Conservation (phyloP, 345 rosid species). For the Brassica carinata region DNA sequence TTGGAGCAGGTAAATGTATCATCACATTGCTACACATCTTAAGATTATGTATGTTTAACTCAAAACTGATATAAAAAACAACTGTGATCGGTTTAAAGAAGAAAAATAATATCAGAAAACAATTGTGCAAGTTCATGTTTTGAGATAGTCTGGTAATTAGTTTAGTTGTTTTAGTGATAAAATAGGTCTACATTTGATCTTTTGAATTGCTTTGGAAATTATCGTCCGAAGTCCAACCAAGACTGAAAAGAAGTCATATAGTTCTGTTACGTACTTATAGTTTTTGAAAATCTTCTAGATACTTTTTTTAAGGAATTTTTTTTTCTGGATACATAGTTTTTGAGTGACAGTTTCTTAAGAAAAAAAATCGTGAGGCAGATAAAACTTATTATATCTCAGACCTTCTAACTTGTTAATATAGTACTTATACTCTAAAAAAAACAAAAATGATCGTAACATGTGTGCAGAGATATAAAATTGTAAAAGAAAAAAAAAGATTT, state of each 20-base stretch:
- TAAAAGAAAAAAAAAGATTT: background rate
- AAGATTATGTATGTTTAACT: background rate
- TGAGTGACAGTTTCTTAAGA: background rate
- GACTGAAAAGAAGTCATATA: background rate
- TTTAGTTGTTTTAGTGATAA: background rate
- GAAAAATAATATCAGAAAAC: background rate
- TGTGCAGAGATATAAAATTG: constrained; percentile 1
- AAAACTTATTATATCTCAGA: background rate
- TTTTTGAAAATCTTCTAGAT: background rate
- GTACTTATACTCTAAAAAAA: background rate
- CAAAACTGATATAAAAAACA: background rate
- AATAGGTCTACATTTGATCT: background rate
- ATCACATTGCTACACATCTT: background rate
- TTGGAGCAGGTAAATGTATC: background rate
- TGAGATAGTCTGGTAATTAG: background rate
- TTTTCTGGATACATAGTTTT: constrained; percentile 3
- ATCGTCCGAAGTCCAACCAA: background rate
- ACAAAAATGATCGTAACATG: constrained; percentile 17
- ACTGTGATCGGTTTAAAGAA: background rate
- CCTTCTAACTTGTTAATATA: background rate
- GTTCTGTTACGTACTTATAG: background rate
- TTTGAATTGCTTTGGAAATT: background rate
- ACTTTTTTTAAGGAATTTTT: no score
- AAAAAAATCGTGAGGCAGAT: background rate
- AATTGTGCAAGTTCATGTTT: background rate